Evolutionary conservation across 306 rosid genomes (phyloP).

Genomic region (Rubus parviflorus): DNA sequence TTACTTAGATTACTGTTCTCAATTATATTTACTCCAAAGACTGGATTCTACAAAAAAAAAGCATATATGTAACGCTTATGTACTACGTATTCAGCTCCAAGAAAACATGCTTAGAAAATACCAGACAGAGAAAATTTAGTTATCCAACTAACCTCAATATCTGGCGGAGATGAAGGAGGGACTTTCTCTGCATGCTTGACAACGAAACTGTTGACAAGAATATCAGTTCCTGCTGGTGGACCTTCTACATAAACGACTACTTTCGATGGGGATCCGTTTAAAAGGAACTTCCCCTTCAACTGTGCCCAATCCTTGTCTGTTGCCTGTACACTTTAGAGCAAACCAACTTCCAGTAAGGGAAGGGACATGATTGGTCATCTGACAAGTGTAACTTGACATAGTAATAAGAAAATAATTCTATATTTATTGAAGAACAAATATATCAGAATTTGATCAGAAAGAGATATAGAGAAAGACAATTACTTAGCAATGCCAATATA

Average conservation of each 20-base stretch:
- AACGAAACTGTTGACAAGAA: constrained; percentile 71
- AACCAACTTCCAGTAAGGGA: constrained; percentile 31
- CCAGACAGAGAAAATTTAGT: background rate
- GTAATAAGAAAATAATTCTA: background rate
- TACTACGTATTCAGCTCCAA: constrained; percentile 9
- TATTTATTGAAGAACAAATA: background rate
- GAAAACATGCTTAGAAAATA: constrained; percentile 7
- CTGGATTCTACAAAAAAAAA: constrained; percentile 52
- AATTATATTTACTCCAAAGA: constrained; percentile 73
- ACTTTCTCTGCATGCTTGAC: constrained; percentile 75
- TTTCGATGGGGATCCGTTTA: constrained; percentile 76
- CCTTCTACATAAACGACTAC: constrained; percentile 86
- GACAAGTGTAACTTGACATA: background rate
- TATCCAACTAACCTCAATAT: constrained; percentile 52
- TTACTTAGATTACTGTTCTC: constrained; percentile 68
- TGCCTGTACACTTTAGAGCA: constrained; percentile 74
- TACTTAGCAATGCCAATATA: constrained; percentile 87
- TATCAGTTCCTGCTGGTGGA: constrained; percentile 82
- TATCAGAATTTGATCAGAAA: background rate
- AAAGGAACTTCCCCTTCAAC: constrained; percentile 84
- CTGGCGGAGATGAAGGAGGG: constrained; percentile 73
- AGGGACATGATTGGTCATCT: background rate
- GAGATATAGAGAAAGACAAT: constrained; percentile 27
- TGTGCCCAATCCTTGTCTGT: constrained; percentile 87
- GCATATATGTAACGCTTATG: constrained; percentile 17